Conservation (phyloP, 2,329 filamentous ascomycete genomes). For the Aspergillus bombycis region DNA sequence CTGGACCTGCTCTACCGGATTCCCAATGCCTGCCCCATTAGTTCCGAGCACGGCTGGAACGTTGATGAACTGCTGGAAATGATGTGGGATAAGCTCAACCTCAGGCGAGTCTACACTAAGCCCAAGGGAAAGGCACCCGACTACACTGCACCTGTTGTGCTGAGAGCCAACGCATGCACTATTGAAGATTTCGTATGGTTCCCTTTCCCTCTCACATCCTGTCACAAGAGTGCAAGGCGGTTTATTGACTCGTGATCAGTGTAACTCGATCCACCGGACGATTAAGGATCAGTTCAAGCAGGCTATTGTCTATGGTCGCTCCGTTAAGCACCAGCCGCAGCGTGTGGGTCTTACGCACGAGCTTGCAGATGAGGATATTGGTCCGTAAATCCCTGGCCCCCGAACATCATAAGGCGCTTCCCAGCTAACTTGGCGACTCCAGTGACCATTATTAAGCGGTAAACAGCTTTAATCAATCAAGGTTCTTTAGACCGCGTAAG, state of each 20-base stretch:
- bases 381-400: conserved; percentile 56
- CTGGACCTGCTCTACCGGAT: conserved; percentile 95
- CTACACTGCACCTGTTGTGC: conserved; percentile 87
- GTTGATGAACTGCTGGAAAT: conserved; percentile 93
- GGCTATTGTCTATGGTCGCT: conserved; percentile 95
- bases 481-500: conserved; percentile 28
- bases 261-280: conserved; percentile 93
- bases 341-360: conserved; percentile 89
- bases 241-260: conserved; percentile 60
- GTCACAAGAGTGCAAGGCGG: neutral
- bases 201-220: conserved; percentile 4
- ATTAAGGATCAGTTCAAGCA: conserved; percentile 95
- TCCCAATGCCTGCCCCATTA: conserved; percentile 95
- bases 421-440: conserved; percentile 29
- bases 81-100: conserved; percentile 97
- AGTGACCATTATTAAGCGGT: conserved; percentile 74
- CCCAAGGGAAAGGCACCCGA: conserved; percentile 94
- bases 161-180: conserved; percentile 79
- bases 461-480: conserved; percentile 32
- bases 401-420: neutral
- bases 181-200: conserved; percentile 93
- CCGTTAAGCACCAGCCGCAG: conserved; percentile 98
- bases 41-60: conserved; percentile 97
- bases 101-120: conserved; percentile 95
- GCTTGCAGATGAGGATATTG: conserved; percentile 95